Base-by-base conservation (phyloP, 148 eudicot species). In the Spergularia bocconei region DNA sequence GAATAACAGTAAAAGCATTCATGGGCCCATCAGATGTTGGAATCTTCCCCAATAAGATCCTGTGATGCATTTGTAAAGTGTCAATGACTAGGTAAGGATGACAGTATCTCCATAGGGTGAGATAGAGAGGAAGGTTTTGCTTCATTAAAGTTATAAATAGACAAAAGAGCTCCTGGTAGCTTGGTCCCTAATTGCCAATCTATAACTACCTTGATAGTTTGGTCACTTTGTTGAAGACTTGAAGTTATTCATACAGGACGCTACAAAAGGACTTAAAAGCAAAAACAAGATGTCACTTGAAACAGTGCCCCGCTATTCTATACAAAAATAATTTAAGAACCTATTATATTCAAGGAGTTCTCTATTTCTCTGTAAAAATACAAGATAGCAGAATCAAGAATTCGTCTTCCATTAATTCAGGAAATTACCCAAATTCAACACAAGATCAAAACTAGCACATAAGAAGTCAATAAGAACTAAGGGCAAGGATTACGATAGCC, bases 31-130 rank as follows among this genome's bases (percentile, higher is more conserved):
- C 91, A 87, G 90, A 85, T 76, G 97, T 90, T 79, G 91, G 86
- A 85, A 94, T 87, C 91, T 85, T 88, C 89, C 98, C 98, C 97
- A 94, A 88, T 81, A 85, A 70, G 79, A 94, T 83, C 98, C 97
- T 94, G 98, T 88, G 95, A 93, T 76, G 86, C 91, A 90, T 88
- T 69, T 80, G 78, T 82, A 87, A 82, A 78, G 51, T 77, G 82
- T 86, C 85, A 90, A 86, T 80, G 77, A 88, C 79, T 74, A 87
- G 84, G 85, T 83, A 78, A 83, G 79, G 77, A 72, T 68, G 75
- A 77, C 77, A 77, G 36, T 77, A 73, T 72, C 69, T 70, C 66
- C 57, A 78, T 21, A 75, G 73, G 75, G 79, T 73, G 76, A 78
- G 84, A 76, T 53, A 77, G 14, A 59, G 77, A 48, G 60, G 53